Evolutionary conservation across 495 filamentous ascomycete species (phyloP), one percentile per base, ranked within the genome.

Genomic region (Lepraria neglecta): DNA sequence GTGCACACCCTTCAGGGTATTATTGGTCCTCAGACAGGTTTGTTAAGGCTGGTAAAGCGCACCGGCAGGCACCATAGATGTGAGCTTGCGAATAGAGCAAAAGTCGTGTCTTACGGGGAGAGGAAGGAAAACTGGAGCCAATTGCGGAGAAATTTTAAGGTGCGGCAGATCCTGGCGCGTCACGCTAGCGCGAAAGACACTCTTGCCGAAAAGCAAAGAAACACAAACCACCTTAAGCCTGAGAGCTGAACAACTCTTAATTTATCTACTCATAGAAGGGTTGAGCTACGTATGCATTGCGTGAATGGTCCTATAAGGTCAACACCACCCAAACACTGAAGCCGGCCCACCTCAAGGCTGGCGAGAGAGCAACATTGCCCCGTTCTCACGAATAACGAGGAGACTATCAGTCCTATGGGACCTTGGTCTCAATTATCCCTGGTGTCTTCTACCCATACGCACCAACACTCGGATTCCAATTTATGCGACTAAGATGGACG

Each of bases 401-500:
- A 38, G 47, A 15, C 42, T 42, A 35, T 21, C 33, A 24, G 3
- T 42, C 44, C n/a, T 14, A 58, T 21, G 31, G 17, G 30, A 19
- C 42, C 7, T 33, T 56, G 40, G n/a, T n/a, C 51, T 43, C 12
- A 15, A 47, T 11, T 33, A 21, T 31, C 30, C 4, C 35, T 35
- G 19, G 40, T 28, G 5, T 15, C 12, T 5, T 56, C 28, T 3
- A 6, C 5, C 35, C 38, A 43, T 28, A 11, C 6, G 6, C 38
- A 21, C 9, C 2, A 9, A 38, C 14, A 38, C 11, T 27, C 17
- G 19, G 24, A 40, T 2, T 31, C 52, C 28, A 28, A 28, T 33
- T 1, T 3, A 11, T 27, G 45, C 38, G 4, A 27, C 42, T 2
- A 58, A 27, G 14, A 64, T 64, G 62, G 62, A 60, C 14, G 67